Evolutionary conservation across 2,329 filamentous ascomycete genomes (phyloP).

Genomic region (Pleomassaria siparia): DNA sequence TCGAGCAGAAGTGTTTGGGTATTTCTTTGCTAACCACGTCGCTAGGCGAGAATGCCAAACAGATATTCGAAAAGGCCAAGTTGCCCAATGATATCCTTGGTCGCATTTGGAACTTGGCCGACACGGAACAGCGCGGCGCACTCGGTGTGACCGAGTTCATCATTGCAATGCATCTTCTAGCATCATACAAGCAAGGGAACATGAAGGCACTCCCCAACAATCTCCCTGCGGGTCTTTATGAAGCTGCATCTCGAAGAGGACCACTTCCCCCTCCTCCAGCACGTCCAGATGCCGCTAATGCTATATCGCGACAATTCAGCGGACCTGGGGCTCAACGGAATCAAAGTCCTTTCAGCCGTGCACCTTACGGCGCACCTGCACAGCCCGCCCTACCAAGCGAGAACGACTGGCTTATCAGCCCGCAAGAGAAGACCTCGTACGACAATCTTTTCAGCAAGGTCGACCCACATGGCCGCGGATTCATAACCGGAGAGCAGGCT

Average conservation of each 20-base stretch:
- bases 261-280: slow-evolving; percentile 45
- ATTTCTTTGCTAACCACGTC: background rate
- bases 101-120: slow-evolving; percentile 94
- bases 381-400: slow-evolving; percentile 58
- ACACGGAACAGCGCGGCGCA: slow-evolving; percentile 88
- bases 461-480: slow-evolving; percentile 78
- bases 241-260: slow-evolving; percentile 73
- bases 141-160: slow-evolving; percentile 90
- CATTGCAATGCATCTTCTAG: slow-evolving; percentile 96
- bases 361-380: slow-evolving; percentile 51
- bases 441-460: slow-evolving; percentile 83
- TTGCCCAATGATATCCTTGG: slow-evolving; percentile 87
- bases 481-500: slow-evolving; percentile 90
- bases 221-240: slow-evolving; percentile 83
- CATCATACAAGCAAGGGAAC: slow-evolving; percentile 82
- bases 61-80: slow-evolving; percentile 91
- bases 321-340: slow-evolving; percentile 61
- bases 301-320: slow-evolving; percentile 82
- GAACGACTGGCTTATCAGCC: slow-evolving; percentile 78
- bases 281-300: slow-evolving; percentile 53
- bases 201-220: slow-evolving; percentile 77
- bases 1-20: background rate
- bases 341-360: slow-evolving; percentile 60
- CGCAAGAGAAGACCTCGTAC: slow-evolving; percentile 83
- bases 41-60: slow-evolving; percentile 78